Percentiles rank a stretch among this genome's conserved stretches.
Conservation (phyloP, 2,329 filamentous ascomycete species). For the Pseudopyrenochaeta lycopersici region DNA sequence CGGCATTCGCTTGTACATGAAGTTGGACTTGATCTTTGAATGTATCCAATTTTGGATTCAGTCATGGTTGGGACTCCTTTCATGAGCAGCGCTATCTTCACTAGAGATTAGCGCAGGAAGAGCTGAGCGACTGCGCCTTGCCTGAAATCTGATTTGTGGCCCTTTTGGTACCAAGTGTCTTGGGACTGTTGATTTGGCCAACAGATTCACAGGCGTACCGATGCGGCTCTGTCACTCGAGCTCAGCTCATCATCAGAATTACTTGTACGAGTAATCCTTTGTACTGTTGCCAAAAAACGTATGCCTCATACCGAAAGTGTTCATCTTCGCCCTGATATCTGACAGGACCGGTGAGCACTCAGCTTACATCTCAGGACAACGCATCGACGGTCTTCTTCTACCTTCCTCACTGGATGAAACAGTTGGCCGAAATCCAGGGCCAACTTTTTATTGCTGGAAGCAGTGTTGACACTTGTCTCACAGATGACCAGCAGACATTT, state of each 20-base stretch:
- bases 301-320: neutral
- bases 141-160: neutral
- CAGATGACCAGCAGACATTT: neutral
- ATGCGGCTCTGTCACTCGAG: neutral
- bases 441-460: neutral
- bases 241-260: neutral
- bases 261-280: neutral
- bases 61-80: neutral
- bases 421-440: neutral
- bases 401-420: neutral
- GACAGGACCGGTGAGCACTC: neutral
- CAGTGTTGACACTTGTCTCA: neutral
- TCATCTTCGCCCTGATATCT: neutral
- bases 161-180: neutral
- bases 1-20: neutral
- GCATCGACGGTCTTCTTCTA: neutral
- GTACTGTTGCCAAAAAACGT: neutral
- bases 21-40: constrained; percentile 2
- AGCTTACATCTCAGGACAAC: neutral
- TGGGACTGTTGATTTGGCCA: neutral
- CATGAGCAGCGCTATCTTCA: neutral
- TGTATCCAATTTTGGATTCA: constrained; percentile 1
- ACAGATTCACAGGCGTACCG: neutral
- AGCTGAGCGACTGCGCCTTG: neutral
- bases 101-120: neutral